Base-by-base conservation (phyloP, 1,139 yeast species). In the Casaregolazyma lundiana region DNA sequence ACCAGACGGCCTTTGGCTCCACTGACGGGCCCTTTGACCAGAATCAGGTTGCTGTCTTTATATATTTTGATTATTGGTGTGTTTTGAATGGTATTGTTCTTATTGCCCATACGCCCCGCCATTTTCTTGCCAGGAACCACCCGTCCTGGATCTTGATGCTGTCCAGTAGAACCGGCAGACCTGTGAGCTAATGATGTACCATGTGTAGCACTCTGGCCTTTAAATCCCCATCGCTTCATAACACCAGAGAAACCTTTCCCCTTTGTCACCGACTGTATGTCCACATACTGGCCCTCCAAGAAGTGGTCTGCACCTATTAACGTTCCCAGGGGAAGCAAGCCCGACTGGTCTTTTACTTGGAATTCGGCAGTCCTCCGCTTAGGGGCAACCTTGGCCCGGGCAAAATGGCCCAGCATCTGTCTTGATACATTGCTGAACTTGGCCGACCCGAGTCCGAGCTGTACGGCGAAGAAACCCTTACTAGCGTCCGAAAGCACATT, bases 181-280 rank as follows among this genome's bases (percentile, higher is more conserved):
- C 99, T 84, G 66, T 92, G 97, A 32, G 95, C 85, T 49, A 78
- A 73, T 29, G 98, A 88, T 38, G 87, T 92, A 84, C 99, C 99
- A 67, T 92, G 99, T 1, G 97, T 76, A 5, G 97, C 97, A 43
- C 80, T 78, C 66, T 87, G 79, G 73, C 98, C 98, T 45, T 72
- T 73, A 70, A 92, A 92, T n/a, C 88, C 86, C 73, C 85, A 85
- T 70, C 96, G 81, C 67, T 92, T 92, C 96, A 92, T 92, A 17
- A 92, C 98, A 79, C 99, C 99, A 17, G 92, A 89, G 66, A 88
- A 88, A 13, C 99, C 99, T 69, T 94, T 92, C 70, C 98, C 99
- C 66, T 89, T 92, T 42, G 94, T 75, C 17, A 77, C 74, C 11
- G 90, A 84, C 60, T 81, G 76, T 44, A 87, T 71, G 63, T 92